Conservation (phyloP, 2,329 filamentous ascomycete species). For the Curvularia hawaiiensis region DNA sequence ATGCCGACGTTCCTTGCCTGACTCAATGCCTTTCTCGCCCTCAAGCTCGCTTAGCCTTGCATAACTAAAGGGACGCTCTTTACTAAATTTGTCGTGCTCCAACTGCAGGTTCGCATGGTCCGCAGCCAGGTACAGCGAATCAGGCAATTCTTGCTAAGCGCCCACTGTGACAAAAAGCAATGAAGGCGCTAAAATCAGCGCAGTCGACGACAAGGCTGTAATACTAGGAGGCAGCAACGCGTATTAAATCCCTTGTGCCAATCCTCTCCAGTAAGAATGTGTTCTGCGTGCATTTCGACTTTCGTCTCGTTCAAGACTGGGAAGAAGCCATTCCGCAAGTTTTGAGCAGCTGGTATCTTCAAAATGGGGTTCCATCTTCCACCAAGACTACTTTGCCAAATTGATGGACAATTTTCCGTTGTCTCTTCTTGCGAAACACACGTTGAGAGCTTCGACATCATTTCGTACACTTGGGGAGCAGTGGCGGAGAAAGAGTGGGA, state of each 20-base stretch:
- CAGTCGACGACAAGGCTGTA: not conserved
- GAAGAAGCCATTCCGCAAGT: not conserved
- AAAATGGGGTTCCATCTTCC: slow-evolving; percentile 1
- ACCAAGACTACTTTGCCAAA: slow-evolving; percentile 2
- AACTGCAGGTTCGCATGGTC: not conserved
- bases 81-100: not conserved
- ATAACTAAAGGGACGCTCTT: not conserved
- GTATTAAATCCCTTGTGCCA: not conserved
- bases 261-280: not conserved
- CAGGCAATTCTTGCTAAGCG: not conserved
- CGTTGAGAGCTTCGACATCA: slow-evolving; percentile 6
- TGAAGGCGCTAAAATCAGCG: not conserved
- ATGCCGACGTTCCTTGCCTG: not conserved
- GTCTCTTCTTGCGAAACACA: not conserved
- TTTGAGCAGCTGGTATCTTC: not conserved
- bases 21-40: not conserved
- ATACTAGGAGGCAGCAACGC: not conserved
- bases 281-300: not conserved
- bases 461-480: slow-evolving; percentile 9
- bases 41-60: slow-evolving; percentile 3
- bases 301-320: not conserved
- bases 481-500: not conserved
- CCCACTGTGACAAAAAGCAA: not conserved
- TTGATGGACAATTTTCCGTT: slow-evolving; percentile 1
- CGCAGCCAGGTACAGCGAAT: not conserved